Evolutionary conservation across 164 flowering plant species (phyloP).

Genomic region (Dillenia turbinata): DNA sequence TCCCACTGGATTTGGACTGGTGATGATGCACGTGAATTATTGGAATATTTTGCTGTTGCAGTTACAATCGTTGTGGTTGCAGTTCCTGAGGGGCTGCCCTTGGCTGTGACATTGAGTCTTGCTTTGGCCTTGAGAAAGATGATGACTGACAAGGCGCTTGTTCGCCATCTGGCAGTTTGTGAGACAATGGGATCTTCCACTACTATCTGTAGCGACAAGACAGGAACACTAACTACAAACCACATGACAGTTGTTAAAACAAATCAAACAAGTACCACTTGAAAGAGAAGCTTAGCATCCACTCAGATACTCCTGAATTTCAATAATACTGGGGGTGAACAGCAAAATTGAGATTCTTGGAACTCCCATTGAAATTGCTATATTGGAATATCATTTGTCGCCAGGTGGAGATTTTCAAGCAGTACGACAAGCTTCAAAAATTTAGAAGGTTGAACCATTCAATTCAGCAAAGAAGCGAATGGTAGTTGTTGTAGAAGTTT

Average conservation of each 20-base stretch:
- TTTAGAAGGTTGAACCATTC: conserved; percentile 88
- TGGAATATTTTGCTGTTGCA: conserved; percentile 92
- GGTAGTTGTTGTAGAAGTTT: conserved; percentile 80
- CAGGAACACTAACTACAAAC: conserved; percentile 93
- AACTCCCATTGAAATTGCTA: conserved; percentile 86
- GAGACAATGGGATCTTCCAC: conserved; percentile 99
- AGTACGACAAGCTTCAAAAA: conserved; percentile 43
- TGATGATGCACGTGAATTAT: conserved; percentile 70
- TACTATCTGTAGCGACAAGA: conserved; percentile 92
- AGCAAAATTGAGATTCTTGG: conserved; percentile 73
- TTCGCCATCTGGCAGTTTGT: conserved; percentile 90
- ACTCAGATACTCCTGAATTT: conserved; percentile 62
- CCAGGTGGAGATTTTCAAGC: conserved; percentile 75
- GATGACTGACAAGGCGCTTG: conserved; percentile 97
- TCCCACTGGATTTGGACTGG: conserved; percentile 74
- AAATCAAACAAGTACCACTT: conserved; percentile 42
- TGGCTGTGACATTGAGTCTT: conserved; percentile 95
- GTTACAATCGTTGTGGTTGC: conserved; percentile 98
- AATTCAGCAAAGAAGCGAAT: conserved; percentile 86
- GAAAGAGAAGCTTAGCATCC: conserved; percentile 16
- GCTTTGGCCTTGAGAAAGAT: conserved; percentile 99
- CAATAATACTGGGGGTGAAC: conserved; percentile 89
- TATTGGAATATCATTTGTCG: conserved; percentile 78
- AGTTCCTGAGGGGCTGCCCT: conserved; percentile 93
- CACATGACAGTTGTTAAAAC: conserved; percentile 92